Percentiles rank a stretch among this genome's conserved stretches.
These are phyloP conservation scores for Pelargonium hybrid DNA, from an alignment of 441 rosid species.

Conservation along the genomic window DNA sequence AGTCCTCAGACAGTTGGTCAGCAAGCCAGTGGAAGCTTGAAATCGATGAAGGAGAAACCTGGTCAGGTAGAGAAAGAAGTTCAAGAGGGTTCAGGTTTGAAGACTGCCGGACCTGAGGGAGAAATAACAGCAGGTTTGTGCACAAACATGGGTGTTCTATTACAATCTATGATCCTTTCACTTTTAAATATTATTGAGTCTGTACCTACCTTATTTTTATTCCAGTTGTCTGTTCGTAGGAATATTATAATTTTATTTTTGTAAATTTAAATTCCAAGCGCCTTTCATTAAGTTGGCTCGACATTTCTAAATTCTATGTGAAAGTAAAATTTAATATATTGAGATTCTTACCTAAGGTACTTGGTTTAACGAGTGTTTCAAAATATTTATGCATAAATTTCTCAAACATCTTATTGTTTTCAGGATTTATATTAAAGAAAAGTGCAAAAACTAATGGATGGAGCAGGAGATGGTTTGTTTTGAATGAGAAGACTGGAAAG, in stretches of 20 bases:
- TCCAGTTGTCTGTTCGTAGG: neutral
- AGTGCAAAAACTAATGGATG: conserved; percentile 89
- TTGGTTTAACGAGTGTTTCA: neutral
- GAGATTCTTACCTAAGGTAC: neutral
- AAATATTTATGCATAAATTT: neutral
- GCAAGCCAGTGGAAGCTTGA: conserved; percentile 77
- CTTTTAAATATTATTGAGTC: too few species aligned
- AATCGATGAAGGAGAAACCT: conserved; percentile 76
- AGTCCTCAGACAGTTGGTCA: conserved; percentile 82
- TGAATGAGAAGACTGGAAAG: conserved; percentile 95
- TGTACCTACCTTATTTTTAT: too few species aligned
- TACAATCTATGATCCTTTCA: neutral
- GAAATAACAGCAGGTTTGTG: conserved; percentile 96
- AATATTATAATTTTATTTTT: neutral
- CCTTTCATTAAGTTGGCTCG: neutral
- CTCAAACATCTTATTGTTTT: conserved; percentile 3
- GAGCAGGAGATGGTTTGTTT: conserved; percentile 95
- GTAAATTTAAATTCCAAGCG: neutral
- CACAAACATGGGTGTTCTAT: conserved; percentile 13
- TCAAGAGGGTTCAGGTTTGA: conserved; percentile 68
- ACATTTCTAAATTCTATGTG: neutral
- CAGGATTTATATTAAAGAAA: conserved; percentile 73
- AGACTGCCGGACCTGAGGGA: conserved; percentile 89
- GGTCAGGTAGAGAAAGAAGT: conserved; percentile 42
- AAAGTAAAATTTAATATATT: neutral